phyloP scores from a whole-genome alignment of 768 basidiomycete genomes.

The Amanita muscaria region DNA sequence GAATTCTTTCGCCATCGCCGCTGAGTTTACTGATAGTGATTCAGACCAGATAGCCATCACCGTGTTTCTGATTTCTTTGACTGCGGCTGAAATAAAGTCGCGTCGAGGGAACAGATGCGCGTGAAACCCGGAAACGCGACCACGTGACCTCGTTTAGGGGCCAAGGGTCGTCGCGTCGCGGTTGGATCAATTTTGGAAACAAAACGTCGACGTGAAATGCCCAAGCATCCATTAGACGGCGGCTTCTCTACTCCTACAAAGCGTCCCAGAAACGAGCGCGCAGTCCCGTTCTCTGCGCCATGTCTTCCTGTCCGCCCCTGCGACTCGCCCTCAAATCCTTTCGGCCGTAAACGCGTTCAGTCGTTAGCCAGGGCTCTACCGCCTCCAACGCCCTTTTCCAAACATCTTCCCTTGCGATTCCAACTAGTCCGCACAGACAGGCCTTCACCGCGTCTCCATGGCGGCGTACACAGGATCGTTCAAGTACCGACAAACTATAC shows the following conservation, averaged over 20 bases:
- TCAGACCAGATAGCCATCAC: too few species aligned
- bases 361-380: conserved; percentile 32
- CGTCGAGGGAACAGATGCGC: too few species aligned
- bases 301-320: conserved; percentile 33
- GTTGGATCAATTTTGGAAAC: too few species aligned
- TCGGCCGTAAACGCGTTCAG: conserved; percentile 45
- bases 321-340: conserved; percentile 67
- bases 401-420: conserved; percentile 57
- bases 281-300: neutral
- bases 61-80: too few species aligned
- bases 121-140: too few species aligned
- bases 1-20: too few species aligned
- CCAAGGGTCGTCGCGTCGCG: too few species aligned
- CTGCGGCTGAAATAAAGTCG: too few species aligned
- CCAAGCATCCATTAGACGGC: neutral
- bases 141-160: neutral
- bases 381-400: conserved; percentile 39
- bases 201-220: neutral
- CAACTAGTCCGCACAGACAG: conserved; percentile 38
- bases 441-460: conserved; percentile 21
- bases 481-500: conserved; percentile 68
- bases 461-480: conserved; percentile 53
- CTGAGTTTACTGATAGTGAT: too few species aligned
- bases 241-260: neutral
- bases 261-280: too few species aligned